Evolutionary conservation across 2,329 filamentous ascomycete species (phyloP).

Genomic region (Diplodia mutila): DNA sequence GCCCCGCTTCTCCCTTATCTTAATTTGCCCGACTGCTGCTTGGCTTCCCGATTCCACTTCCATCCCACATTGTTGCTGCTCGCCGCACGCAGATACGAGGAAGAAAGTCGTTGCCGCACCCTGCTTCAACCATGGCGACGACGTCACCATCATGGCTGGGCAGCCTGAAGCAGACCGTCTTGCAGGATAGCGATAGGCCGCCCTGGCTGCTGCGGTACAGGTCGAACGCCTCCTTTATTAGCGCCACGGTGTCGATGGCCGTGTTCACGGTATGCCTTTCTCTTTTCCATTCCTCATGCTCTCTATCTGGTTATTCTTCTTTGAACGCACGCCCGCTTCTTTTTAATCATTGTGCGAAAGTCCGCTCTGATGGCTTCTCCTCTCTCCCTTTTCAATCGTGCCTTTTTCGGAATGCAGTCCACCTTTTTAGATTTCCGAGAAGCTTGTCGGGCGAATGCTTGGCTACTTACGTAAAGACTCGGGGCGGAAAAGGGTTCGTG

Average conservation of each 20-base stretch:
- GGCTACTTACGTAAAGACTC: conserved; percentile 10
- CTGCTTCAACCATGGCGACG: not conserved
- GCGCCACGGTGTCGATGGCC: conserved; percentile 40
- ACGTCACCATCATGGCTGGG: conserved; percentile 3
- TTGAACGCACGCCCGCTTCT: not conserved
- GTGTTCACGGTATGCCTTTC: conserved; percentile 40
- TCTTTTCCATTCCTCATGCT: not conserved
- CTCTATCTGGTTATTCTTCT: not conserved
- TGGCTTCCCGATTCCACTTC: not conserved
- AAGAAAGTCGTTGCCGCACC: not conserved
- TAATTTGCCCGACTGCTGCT: not conserved
- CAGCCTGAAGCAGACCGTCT: not conserved
- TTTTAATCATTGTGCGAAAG: not conserved
- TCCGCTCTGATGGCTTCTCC: not conserved
- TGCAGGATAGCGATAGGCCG: conserved; percentile 27
- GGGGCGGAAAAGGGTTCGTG: not conserved
- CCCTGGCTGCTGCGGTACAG: conserved; percentile 39
- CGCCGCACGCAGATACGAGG: not conserved
- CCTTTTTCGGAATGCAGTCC: not conserved
- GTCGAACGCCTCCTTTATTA: conserved; percentile 41
- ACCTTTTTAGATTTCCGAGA: not conserved
- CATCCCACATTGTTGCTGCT: not conserved
- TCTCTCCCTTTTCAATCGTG: not conserved
- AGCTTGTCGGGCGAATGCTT: conserved; percentile 20
- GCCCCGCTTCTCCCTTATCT: not conserved